Percentiles rank a stretch among this genome's conserved stretches.
phyloP scores from a whole-genome alignment of 2,329 filamentous ascomycete species.

The Clonostachys rhizophaga region DNA sequence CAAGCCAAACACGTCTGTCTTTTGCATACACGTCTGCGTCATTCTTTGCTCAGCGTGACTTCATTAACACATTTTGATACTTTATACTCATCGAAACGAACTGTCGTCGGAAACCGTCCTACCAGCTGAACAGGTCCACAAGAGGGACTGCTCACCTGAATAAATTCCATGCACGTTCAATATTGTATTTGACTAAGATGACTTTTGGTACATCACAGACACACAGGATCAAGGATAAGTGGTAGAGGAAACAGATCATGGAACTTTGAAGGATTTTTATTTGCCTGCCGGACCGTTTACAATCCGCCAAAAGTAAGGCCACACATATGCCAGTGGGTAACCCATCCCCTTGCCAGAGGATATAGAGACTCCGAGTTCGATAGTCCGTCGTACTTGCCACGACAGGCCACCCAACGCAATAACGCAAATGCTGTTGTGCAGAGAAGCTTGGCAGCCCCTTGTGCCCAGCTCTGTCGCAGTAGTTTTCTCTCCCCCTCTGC shows the following conservation, averaged over 20 bases:
- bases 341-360: constrained; percentile 30
- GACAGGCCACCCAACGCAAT: not conserved
- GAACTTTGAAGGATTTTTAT: constrained; percentile 41
- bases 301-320: constrained; percentile 43
- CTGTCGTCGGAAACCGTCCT: too few species aligned
- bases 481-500: constrained; percentile 11
- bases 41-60: too few species aligned
- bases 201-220: not conserved
- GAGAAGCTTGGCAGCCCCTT: not conserved
- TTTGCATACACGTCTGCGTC: too few species aligned
- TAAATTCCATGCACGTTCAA: too few species aligned
- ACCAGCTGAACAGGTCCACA: too few species aligned
- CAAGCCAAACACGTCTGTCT: too few species aligned
- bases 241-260: constrained; percentile 9
- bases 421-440: too few species aligned
- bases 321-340: constrained; percentile 38
- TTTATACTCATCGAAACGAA: too few species aligned
- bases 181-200: too few species aligned
- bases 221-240: not conserved
- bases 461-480: not conserved
- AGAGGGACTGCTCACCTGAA: too few species aligned
- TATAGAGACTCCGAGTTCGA: constrained; percentile 8
- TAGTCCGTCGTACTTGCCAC: not conserved
- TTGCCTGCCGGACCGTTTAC: constrained; percentile 43
- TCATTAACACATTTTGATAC: too few species aligned